phyloP scores from a whole-genome alignment of 768 basidiomycete genomes.

The Filobasidium floriforme region DNA sequence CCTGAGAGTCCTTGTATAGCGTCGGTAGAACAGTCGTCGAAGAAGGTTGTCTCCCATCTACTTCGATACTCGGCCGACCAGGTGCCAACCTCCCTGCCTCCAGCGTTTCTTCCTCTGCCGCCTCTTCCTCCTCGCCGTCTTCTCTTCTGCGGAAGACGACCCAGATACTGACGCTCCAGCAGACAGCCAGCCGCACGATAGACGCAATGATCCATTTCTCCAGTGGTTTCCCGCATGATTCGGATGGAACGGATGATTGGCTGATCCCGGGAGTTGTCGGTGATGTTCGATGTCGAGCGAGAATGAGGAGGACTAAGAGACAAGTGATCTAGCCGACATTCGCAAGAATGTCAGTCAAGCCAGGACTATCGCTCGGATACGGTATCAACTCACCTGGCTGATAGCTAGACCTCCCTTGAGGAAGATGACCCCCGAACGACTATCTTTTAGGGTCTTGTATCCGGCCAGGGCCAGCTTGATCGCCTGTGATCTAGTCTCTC shows the following conservation, averaged over 20 bases:
- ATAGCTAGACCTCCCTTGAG: conserved; percentile 1
- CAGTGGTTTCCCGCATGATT: neutral
- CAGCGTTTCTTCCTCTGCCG: neutral
- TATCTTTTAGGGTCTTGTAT: neutral
- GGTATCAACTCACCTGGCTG: neutral
- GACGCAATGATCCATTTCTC: neutral
- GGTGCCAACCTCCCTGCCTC: neutral
- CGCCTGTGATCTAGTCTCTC: neutral
- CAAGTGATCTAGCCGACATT: neutral
- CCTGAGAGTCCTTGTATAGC: neutral
- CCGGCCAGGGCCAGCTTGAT: neutral
- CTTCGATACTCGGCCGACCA: neutral
- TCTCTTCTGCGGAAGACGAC: neutral
- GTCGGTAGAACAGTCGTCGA: neutral
- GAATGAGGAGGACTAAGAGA: neutral
- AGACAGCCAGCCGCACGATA: neutral
- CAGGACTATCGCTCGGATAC: neutral
- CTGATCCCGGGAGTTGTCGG: neutral
- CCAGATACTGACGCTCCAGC: neutral
- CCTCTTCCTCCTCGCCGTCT: neutral
- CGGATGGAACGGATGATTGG: neutral
- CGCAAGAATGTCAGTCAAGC: neutral
- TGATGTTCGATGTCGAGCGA: neutral
- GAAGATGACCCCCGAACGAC: neutral
- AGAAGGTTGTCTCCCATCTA: neutral